A percentile compares a stretch with the other conserved stretches of the same genome.
phyloP scores from a whole-genome alignment of 2,329 filamentous ascomycete species.

The Penicillium sp. region DNA sequence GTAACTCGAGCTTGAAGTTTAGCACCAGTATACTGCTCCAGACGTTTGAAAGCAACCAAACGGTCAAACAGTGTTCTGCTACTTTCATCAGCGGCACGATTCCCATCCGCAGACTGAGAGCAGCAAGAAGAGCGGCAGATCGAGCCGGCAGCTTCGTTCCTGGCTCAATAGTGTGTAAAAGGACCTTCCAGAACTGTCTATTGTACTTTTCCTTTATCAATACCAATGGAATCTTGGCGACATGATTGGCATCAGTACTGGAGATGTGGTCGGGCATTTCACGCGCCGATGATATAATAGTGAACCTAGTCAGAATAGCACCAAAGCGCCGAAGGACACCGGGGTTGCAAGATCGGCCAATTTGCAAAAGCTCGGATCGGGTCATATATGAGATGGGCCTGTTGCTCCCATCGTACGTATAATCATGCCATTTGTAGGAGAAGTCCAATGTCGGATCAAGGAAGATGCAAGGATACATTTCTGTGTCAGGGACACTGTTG shows the following conservation, averaged over 20 bases:
- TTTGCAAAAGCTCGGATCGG: not conserved
- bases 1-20: too few relatives aligned
- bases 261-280: not conserved
- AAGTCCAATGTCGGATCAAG: not conserved
- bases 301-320: not conserved
- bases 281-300: not conserved
- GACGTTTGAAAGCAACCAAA: constrained; percentile 48
- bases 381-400: not conserved
- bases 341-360: not conserved
- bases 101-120: not conserved
- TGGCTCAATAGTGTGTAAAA: not conserved
- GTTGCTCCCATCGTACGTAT: not conserved
- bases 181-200: not conserved
- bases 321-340: not conserved
- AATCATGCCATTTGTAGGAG: not conserved
- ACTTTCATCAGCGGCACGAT: constrained; percentile 4
- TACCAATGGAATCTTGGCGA: not conserved
- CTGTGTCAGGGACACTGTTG: not conserved
- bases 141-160: not conserved
- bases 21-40: constrained; percentile 43
- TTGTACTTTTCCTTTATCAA: not conserved
- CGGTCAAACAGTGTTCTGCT: constrained; percentile 45
- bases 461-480: not conserved
- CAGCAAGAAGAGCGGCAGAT: not conserved
- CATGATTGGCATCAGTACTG: not conserved